A percentile compares a stretch with the other conserved stretches of the same genome.
Evolutionary conservation across 139 green algal species (phyloP).

Genomic region (Limnomonas spitsbergensis): DNA sequence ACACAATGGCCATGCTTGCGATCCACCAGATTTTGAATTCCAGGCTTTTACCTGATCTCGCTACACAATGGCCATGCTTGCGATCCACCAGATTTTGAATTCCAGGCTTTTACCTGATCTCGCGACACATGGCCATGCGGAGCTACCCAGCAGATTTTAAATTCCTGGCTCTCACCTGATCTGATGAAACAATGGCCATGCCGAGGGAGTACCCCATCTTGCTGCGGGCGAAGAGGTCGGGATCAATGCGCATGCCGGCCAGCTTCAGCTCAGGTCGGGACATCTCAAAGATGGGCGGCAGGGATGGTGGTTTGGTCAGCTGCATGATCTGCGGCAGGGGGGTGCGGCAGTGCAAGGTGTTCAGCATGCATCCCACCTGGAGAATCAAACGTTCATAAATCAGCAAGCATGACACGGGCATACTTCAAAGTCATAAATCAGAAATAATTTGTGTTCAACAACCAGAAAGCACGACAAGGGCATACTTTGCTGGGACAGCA

Average conservation of each 20-base stretch:
- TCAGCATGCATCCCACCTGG: not conserved
- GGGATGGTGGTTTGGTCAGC: constrained; percentile 65
- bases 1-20: too few relatives aligned
- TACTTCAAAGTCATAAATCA: not conserved
- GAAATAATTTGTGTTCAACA: too few relatives aligned
- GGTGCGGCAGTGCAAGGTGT: not conserved
- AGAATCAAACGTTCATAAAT: not conserved
- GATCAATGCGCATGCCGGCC: constrained; percentile 85
- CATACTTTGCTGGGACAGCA: not conserved
- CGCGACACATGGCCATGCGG: too few relatives aligned
- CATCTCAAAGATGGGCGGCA: constrained; percentile 89
- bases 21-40: too few relatives aligned
- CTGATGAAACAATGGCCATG: constrained; percentile 37
- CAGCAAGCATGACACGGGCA: not conserved
- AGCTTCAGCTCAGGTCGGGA: constrained; percentile 91
- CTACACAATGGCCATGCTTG: too few relatives aligned
- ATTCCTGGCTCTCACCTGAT: too few relatives aligned
- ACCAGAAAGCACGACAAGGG: too few relatives aligned
- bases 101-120: too few relatives aligned
- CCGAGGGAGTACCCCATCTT: constrained; percentile 76
- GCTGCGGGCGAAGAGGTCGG: constrained; percentile 65
- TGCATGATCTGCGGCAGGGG: constrained; percentile 69
- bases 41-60: too few relatives aligned
- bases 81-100: too few relatives aligned
- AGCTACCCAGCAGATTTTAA: too few relatives aligned